Evolutionary conservation across 148 eudicot species (phyloP), one percentile per base, ranked within the genome.

Genomic region (Simmondsia chinensis): DNA sequence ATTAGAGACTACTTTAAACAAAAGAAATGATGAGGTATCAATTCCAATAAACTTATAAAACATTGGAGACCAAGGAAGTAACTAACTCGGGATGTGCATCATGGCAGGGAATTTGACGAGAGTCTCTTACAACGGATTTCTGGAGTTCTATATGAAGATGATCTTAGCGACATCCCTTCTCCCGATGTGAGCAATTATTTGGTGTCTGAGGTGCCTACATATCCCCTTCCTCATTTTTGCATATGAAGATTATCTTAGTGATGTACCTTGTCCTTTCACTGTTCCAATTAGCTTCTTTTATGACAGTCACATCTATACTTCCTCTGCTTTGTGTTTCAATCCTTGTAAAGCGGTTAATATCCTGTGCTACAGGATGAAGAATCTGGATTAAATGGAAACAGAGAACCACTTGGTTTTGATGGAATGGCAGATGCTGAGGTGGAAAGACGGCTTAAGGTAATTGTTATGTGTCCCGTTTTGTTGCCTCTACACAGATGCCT

Each of bases 171-270:
- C 54, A 65, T 82, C 47, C 79, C 87, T 33, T 62, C 62, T 50
- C 99, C 99, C 33, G 99, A 93, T 31, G 99, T 93, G 77, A 86
- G 96, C 94, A 82, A 75, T 52, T 93, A 74, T 64, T 61, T 86
- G 75, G 70, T 72, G 37, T 66, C 96, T 23, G 99, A 86, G 94
- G 99, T 93, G 52, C n/a, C n/a, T n/a, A n/a, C n/a, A n/a, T n/a
- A n/a, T n/a, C n/a, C n/a, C n/a, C n/a, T n/a, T n/a, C n/a, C n/a
- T n/a, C n/a, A n/a, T n/a, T n/a, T n/a, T n/a, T n/a, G n/a, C n/a
- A n/a, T n/a, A n/a, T n/a, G n/a, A n/a, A n/a, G n/a, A n/a, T n/a
- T n/a, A n/a, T n/a, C n/a, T n/a, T n/a, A n/a, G n/a, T n/a, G n/a
- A n/a, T n/a, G n/a, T n/a, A n/a, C n/a, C n/a, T n/a, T n/a, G n/a